Base-by-base conservation (phyloP, 2,329 filamentous ascomycete genomes). In the Penicillium sp. region DNA sequence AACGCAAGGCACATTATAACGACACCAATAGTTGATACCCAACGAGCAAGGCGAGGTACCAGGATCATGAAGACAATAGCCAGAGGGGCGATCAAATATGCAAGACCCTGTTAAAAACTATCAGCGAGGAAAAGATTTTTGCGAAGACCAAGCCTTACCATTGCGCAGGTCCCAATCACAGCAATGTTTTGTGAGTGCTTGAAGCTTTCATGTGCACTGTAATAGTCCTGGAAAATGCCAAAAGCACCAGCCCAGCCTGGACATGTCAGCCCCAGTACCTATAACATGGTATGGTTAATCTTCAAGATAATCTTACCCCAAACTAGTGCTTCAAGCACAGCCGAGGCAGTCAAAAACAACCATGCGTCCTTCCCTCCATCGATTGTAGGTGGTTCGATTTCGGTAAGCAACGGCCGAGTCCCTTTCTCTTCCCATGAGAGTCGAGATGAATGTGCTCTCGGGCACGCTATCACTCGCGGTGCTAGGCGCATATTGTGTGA, bases 151-250 rank as follows among this genome's bases (percentile, higher is more conserved):
- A 54, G 28, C 17, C 20, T 4, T 54, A 80, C 84, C 84, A 84
- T 84, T 3, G 86, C 80, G 57, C 83, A 85, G 17, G 87, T 90
- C 1, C 88, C 88, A 56, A 91, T 86, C 12, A 86, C 78, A 35
- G 87, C 82, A 51, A 90, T 85, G 34, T 68, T 65, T 45, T 79
- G 77, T 0, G 81, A 70, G 22, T 63, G 63, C 48, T 69, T 61
- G 55, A 90, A 90, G 1, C 84, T 83, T 3, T 80, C 80, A 57
- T 87, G 81, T 1, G 78, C 82, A 42, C 79, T 83, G 71, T 91
- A 91, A 72, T 89, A 88, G 53, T 87, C 82, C 65, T 90, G 87
- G 68, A 91, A 90, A 25, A 91, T 82, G 45, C 88, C 89, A 70
- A 88, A 91, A 0, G 86, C 82, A 57, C 87, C 87, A 0, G 87